Base-by-base conservation (phyloP, 2,329 filamentous ascomycete species). In the Ophiostoma piceae region DNA sequence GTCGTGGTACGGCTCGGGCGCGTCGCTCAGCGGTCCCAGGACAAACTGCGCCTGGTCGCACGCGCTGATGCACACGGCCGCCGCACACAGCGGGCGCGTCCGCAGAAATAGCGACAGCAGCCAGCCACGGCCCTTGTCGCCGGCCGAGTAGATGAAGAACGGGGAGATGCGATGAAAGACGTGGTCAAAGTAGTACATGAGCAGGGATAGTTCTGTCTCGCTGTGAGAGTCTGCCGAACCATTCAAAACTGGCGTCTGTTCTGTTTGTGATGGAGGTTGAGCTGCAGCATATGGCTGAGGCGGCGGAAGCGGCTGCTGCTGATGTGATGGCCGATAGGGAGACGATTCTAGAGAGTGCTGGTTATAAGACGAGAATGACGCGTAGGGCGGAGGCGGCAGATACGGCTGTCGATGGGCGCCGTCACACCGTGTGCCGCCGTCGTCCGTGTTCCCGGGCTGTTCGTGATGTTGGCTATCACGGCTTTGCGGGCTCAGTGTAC, bases 121-220 rank as follows among this genome's bases (percentile, higher is more conserved):
- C 70, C 70, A 71, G 67, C 70, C 70, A 6, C 70, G 70, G 64
- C 70, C 70, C 37, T 68, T 62, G 65, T 71, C 70, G 65, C 67
- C 70, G 22, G 70, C 70, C 19, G 39, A 67, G 54, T 69, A 71
- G 9, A 22, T 35, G 22, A 71, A 71, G n/a, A 71, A 69, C 5
- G 70, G 70, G 3, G 37, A 47, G 12, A 71, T 22, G 11, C 70
- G 70, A 19, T 68, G 67, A 64, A 71, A 71, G 26, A 71, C 67
- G 19, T 71, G 70, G 67, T 71, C 70, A 39, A 71, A 71, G 67
- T 71, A 71, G 65, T 71, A 71, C 67, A 71, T 71, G 29, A 71
- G 64, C 39, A 69, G 29, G 0, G 64, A 67, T 4, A 71, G n/a
- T 29, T 71, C 70, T 1, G 57, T 67, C 32, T 71, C 70, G 67